Percentiles rank a stretch among this genome's conserved stretches.
Conservation (phyloP, 805 yeast species). For the Saccharomycopsis amapae region DNA sequence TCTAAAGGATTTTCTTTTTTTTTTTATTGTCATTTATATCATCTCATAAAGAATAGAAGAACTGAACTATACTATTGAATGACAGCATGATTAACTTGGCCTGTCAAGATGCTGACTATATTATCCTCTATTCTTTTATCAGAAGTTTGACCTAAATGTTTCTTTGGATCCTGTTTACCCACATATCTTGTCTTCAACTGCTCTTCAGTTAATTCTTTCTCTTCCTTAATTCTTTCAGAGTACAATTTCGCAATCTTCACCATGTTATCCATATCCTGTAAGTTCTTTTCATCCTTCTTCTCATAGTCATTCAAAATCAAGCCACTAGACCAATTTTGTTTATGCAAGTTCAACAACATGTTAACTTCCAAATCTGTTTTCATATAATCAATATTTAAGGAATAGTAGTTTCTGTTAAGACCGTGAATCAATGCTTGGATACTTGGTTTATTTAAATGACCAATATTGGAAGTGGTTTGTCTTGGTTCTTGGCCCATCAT, state of each 20-base stretch:
- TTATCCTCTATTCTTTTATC: conserved; percentile 83
- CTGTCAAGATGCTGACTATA: conserved; percentile 77
- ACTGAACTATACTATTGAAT: conserved; percentile 66
- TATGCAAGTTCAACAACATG: conserved; percentile 90
- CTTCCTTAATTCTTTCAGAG: conserved; percentile 86
- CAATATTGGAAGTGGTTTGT: conserved; percentile 93
- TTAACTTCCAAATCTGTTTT: conserved; percentile 88
- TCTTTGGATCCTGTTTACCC: conserved; percentile 98
- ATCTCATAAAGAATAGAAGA: too few relatives aligned
- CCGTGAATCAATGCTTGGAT: conserved; percentile 97
- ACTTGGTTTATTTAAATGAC: conserved; percentile 90
- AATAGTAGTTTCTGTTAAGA: conserved; percentile 91
- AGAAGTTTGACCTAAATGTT: conserved; percentile 87
- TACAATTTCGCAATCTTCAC: conserved; percentile 87
- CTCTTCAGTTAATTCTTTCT: conserved; percentile 78
- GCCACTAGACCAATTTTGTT: conserved; percentile 94
- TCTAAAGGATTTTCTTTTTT: too few relatives aligned
- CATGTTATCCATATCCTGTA: conserved; percentile 66
- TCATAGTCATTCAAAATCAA: conserved; percentile 70
- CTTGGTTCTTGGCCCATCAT: conserved; percentile 98
- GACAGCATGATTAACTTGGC: conserved; percentile 85
- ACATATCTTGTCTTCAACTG: conserved; percentile 93
- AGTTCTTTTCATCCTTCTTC: conserved; percentile 67
- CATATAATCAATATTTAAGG: conserved; percentile 88
- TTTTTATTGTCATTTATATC: neutral